phyloP scores from a whole-genome alignment of 108 stramenopile genomes.

The Cyclostephanos invisitatus region DNA sequence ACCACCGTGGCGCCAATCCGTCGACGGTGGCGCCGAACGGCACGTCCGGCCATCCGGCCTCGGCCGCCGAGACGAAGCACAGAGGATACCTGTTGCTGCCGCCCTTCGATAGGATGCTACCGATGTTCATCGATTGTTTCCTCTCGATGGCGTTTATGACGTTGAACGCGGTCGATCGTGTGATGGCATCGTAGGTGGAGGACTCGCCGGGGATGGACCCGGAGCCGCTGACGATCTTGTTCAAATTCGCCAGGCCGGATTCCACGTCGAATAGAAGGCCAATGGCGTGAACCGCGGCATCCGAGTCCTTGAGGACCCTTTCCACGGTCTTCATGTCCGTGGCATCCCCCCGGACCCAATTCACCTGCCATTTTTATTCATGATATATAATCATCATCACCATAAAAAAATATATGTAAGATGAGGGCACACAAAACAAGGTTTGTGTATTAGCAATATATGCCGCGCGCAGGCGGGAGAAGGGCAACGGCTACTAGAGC shows the following conservation, averaged over 20 bases:
- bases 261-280: slow-evolving; percentile 78
- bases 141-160: slow-evolving; percentile 66
- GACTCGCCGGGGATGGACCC: slow-evolving; percentile 67
- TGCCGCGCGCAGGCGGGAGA: too few relatives aligned
- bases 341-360: slow-evolving; percentile 59
- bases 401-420: too few relatives aligned
- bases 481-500: too few relatives aligned
- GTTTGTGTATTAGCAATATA: too few relatives aligned
- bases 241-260: slow-evolving; percentile 67
- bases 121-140: slow-evolving; percentile 26
- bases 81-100: slow-evolving; percentile 57
- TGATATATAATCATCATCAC: too few relatives aligned
- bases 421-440: too few relatives aligned
- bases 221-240: slow-evolving; percentile 70
- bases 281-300: slow-evolving; percentile 62
- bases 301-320: slow-evolving; percentile 39
- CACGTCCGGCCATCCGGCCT: slow-evolving; percentile 87
- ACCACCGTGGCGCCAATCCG: slow-evolving; percentile 74
- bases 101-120: slow-evolving; percentile 36
- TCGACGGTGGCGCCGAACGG: slow-evolving; percentile 64
- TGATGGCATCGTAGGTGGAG: slow-evolving; percentile 86
- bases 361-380: slow-evolving; percentile 44
- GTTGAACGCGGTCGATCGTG: slow-evolving; percentile 75
- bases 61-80: slow-evolving; percentile 78
- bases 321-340: slow-evolving; percentile 47